phyloP scores from a whole-genome alignment of 345 rosid species.

The Aquilaria malaccensis region DNA sequence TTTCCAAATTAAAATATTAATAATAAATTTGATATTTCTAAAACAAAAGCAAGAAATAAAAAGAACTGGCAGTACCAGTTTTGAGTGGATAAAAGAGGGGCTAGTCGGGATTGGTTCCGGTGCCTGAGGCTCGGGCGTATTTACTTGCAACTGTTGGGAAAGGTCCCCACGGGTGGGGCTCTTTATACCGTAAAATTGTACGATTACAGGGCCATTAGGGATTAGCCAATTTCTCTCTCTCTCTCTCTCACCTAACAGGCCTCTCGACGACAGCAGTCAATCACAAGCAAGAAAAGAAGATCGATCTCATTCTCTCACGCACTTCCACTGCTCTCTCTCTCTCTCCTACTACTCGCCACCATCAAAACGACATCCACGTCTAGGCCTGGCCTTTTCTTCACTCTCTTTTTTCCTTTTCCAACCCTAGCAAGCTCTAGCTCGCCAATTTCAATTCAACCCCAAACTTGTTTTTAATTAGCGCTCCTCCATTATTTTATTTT shows the following conservation, averaged over 20 bases:
- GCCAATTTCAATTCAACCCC: too few relatives aligned
- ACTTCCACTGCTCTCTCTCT: constrained; percentile 15
- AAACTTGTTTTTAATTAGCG: too few relatives aligned
- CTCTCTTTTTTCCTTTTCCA: background rate
- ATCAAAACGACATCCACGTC: background rate
- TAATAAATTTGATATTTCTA: too few relatives aligned
- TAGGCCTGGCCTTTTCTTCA: background rate
- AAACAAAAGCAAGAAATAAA: too few relatives aligned
- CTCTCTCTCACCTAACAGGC: background rate
- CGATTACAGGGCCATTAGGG: background rate
- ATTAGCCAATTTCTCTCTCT: constrained; percentile 9
- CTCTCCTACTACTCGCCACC: constrained; percentile 2
- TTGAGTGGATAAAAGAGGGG: too few relatives aligned
- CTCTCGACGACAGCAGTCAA: constrained; percentile 24
- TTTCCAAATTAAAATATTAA: too few relatives aligned
- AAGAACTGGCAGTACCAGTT: too few relatives aligned
- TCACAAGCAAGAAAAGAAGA: constrained; percentile 22
- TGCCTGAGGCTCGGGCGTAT: background rate
- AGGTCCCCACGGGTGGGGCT: constrained; percentile 12
- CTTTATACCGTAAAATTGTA: background rate
- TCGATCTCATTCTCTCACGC: constrained; percentile 19
- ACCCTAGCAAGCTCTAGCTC: too few relatives aligned
- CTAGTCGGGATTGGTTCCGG: too few relatives aligned
- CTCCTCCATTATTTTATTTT: background rate
- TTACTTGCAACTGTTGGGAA: background rate